A percentile compares a stretch with the other conserved stretches of the same genome.
Conservation (phyloP, 148 eudicot genomes). For the Cornus kousa region DNA sequence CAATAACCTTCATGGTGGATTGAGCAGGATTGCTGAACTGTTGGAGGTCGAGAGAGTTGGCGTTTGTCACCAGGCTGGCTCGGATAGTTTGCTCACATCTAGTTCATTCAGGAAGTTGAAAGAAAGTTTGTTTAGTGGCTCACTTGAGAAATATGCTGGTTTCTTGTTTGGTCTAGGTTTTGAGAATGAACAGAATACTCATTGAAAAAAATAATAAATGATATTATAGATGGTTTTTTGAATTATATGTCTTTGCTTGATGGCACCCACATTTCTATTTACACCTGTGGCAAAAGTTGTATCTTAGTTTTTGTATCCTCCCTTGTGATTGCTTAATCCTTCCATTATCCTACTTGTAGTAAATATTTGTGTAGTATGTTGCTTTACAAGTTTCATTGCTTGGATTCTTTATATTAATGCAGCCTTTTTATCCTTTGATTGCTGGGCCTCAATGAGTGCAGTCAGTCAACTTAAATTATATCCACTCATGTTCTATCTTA, state of each 20-base stretch:
- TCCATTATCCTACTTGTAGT: background rate
- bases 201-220: slow-evolving; percentile 14
- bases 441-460: too few relatives aligned
- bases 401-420: background rate
- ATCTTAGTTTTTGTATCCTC: slow-evolving; percentile 4
- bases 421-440: too few relatives aligned
- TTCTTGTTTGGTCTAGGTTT: slow-evolving; percentile 48
- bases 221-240: background rate
- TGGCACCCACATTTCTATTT: slow-evolving; percentile 20
- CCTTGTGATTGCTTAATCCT: background rate
- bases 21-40: slow-evolving; percentile 42
- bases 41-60: slow-evolving; percentile 49
- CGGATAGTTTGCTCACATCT: slow-evolving; percentile 51
- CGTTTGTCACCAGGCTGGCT: slow-evolving; percentile 46
- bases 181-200: slow-evolving; percentile 27
- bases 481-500: too few relatives aligned
- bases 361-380: background rate
- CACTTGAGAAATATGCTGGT: slow-evolving; percentile 48
- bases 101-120: slow-evolving; percentile 48
- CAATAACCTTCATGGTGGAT: slow-evolving; percentile 41
- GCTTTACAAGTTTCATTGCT: background rate
- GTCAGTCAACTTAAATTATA: too few relatives aligned
- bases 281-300: slow-evolving; percentile 20
- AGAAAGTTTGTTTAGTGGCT: slow-evolving; percentile 38
- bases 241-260: slow-evolving; percentile 4